Percentiles rank a stretch among this genome's conserved stretches.
Conservation (phyloP, 2,329 filamentous ascomycete genomes). For the Sphaceloma murrayae region DNA sequence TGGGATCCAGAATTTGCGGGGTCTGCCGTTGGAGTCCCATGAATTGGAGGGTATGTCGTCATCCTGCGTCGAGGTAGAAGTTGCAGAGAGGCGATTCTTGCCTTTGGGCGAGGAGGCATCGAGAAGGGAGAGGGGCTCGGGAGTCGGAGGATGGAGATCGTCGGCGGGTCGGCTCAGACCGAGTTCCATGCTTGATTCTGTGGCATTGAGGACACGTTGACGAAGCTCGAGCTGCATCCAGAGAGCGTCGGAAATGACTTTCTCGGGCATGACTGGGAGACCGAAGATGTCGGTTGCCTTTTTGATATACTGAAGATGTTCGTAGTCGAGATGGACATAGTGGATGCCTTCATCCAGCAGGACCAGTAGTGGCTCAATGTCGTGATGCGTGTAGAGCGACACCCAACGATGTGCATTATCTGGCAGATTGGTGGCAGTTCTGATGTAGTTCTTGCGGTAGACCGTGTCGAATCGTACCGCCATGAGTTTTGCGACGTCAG, state of each 20-base stretch:
- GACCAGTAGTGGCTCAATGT: constrained; percentile 47
- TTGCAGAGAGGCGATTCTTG: constrained; percentile 33
- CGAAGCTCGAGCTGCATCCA: constrained; percentile 50
- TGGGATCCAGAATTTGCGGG: constrained; percentile 50
- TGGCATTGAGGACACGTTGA: constrained; percentile 45
- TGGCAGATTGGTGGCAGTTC: constrained; percentile 30
- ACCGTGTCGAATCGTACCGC: constrained; percentile 45
- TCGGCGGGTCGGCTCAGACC: constrained; percentile 40
- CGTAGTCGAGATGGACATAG: constrained; percentile 50
- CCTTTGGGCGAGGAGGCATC: constrained; percentile 31
- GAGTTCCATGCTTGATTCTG: constrained; percentile 43
- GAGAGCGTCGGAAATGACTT: constrained; percentile 46
- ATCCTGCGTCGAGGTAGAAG: constrained; percentile 25
- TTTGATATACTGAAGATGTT: constrained; percentile 48
- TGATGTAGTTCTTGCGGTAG: constrained; percentile 39
- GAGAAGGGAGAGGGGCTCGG: constrained; percentile 24
- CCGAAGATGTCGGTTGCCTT: constrained; percentile 44
- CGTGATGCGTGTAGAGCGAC: constrained; percentile 43
- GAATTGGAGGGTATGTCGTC: constrained; percentile 38
- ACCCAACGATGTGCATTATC: constrained; percentile 42
- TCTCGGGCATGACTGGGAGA: constrained; percentile 46
- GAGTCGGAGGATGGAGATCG: constrained; percentile 22
- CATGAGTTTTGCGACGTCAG: constrained; percentile 40
- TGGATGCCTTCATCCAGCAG: constrained; percentile 51
- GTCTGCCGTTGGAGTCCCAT: constrained; percentile 46